Evolutionary conservation across 2,329 filamentous ascomycete genomes (phyloP), one percentile per base, ranked within the genome.

Genomic region (Teratosphaeria epicoccoides): DNA sequence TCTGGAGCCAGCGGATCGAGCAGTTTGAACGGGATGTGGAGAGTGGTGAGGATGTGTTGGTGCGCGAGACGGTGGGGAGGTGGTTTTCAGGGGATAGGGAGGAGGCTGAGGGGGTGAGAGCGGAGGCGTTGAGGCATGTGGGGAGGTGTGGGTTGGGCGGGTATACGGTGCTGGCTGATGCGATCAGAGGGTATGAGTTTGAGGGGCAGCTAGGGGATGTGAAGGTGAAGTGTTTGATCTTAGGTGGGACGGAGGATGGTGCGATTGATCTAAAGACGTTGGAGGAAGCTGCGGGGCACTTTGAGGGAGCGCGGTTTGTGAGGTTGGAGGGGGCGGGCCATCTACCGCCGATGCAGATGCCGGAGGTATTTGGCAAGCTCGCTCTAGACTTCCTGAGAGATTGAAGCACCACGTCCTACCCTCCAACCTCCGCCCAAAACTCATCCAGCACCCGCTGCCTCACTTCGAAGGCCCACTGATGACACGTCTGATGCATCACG

Each of bases 401-500:
- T 6, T 24, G 20, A 25, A 7, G 4, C n/a, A 44, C 40, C 17
- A 24, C 2, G 2, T 24, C 10, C 24, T 20, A 25, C 3, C 46
- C 24, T 3, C 46, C 46, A 40, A 14, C 12, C 26, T 23, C 24
- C 46, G 56, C 61, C 76, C 75, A 78, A 46, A 70, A 75, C 44
- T 66, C 66, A 64, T 78, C 75, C 54, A 78, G 55, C 49, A 71
- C 70, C 50, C 73, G 70, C 62, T 78, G 76, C 33, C 73, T 66
- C 3, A 77, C 70, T 60, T 77, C 74, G 61, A 70, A 78, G 0
- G 73, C 76, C 77, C 76, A 79, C 58, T 80, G 76, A 59, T 77
- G 74, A 55, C 76, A 79, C 5, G 76, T 79, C 67, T 79, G 76
- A 64, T 78, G 76, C 60, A 79, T 73, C 1, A 78, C 76, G 0